Percentiles rank a stretch among this genome's conserved stretches.
Evolutionary conservation across 352 stramenopile species (phyloP).

Genomic region (Thraustochytrium striatum): DNA sequence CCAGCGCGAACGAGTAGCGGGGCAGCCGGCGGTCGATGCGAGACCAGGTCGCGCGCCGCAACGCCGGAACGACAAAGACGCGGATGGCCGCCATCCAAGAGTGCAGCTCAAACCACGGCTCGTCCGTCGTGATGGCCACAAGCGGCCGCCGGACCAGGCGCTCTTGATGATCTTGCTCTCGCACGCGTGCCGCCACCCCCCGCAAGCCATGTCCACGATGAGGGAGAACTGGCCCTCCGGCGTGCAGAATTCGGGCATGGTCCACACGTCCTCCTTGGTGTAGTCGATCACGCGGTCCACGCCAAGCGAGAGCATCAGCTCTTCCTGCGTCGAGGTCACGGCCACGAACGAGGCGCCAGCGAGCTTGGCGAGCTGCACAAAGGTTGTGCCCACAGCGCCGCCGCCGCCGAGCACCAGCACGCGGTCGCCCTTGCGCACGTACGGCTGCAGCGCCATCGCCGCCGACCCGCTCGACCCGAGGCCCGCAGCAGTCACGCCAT

Average conservation of each 20-base stretch:
- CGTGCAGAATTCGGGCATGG: conserved; percentile 51
- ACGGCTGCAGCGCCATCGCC: conserved; percentile 45
- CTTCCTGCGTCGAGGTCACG: conserved; percentile 61
- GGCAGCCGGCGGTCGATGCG: neutral
- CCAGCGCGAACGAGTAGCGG: conserved; percentile 44
- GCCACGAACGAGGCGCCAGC: conserved; percentile 64
- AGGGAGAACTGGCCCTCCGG: conserved; percentile 50
- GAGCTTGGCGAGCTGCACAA: conserved; percentile 65
- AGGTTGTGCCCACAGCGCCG: conserved; percentile 68
- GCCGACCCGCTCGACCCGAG: neutral
- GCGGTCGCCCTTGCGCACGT: conserved; percentile 57
- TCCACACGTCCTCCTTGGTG: conserved; percentile 59
- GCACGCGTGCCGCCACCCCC: conserved; percentile 54
- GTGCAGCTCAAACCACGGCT: conserved; percentile 50
- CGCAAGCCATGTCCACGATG: conserved; percentile 55
- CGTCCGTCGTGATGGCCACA: conserved; percentile 54
- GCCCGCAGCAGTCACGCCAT: conserved; percentile 32
- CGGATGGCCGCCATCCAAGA: conserved; percentile 51
- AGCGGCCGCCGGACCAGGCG: conserved; percentile 51
- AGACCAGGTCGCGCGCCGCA: conserved; percentile 52
- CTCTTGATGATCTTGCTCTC: conserved; percentile 54
- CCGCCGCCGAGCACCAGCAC: conserved; percentile 72
- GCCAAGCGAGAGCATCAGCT: conserved; percentile 60
- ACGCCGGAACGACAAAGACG: conserved; percentile 44
- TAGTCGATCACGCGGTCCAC: conserved; percentile 63